phyloP scores from a whole-genome alignment of 2,329 filamentous ascomycete species.

The Aureobasidium sp. region DNA sequence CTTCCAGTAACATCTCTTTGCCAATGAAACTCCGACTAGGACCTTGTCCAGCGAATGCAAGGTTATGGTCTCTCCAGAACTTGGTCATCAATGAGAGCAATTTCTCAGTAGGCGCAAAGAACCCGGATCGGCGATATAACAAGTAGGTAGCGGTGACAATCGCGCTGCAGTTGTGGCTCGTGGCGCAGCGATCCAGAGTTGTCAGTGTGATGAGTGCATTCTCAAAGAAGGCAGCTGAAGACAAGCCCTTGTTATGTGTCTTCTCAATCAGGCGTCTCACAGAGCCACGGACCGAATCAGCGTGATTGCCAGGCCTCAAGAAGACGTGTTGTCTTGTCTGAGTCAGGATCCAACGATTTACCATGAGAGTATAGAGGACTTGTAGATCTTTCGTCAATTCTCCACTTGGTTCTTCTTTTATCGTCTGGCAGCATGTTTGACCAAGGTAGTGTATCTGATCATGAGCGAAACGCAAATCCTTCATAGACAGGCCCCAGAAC shows the following conservation, averaged over 20 bases:
- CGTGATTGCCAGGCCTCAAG: neutral
- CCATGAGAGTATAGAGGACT: neutral
- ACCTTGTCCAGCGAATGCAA: neutral
- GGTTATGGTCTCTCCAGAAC: conserved; percentile 1
- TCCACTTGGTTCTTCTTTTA: neutral
- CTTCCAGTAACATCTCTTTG: neutral
- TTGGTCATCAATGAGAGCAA: neutral
- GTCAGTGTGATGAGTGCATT: neutral
- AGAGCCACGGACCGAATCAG: neutral
- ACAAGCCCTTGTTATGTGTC: neutral
- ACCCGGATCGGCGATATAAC: neutral
- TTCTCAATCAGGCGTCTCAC: neutral
- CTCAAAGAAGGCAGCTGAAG: neutral
- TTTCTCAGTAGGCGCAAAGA: neutral
- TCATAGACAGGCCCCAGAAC: neutral
- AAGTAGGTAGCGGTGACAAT: neutral
- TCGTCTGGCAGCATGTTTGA: neutral
- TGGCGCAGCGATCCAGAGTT: neutral
- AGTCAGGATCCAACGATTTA: neutral
- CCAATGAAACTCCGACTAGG: neutral
- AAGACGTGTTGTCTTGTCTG: neutral
- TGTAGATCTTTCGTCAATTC: neutral
- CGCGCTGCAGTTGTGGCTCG: neutral
- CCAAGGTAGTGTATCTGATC: neutral
- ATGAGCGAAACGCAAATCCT: neutral